Percentiles rank a stretch among this genome's conserved stretches.
phyloP scores from a whole-genome alignment of 1,139 yeast species.

The Pichia terricola region DNA sequence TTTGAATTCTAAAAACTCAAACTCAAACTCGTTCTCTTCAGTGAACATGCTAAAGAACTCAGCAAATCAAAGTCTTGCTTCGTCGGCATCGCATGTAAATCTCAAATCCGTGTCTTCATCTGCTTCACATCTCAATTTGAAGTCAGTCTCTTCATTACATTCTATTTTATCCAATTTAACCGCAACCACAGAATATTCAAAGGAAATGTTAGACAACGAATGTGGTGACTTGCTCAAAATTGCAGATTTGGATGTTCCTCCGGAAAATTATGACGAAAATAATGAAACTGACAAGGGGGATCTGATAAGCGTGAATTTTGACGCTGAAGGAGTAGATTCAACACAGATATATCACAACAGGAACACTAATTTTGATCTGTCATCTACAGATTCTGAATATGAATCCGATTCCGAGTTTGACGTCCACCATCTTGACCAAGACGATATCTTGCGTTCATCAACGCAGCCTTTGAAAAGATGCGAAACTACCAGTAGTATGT shows the following conservation, averaged over 20 bases:
- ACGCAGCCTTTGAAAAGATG: neutral
- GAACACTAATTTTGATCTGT: too few species aligned
- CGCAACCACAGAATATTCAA: constrained; percentile 25
- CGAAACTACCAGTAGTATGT: constrained; percentile 1
- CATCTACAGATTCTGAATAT: neutral
- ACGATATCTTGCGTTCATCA: neutral
- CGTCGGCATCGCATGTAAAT: too few species aligned
- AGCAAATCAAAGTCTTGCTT: too few species aligned
- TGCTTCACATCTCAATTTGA: neutral
- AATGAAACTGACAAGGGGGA: neutral
- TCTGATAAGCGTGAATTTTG: constrained; percentile 2
- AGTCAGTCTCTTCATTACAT: constrained; percentile 1
- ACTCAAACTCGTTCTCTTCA: too few species aligned
- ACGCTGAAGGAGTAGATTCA: constrained; percentile 6
- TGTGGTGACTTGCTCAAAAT: constrained; percentile 22
- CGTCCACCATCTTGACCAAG: neutral
- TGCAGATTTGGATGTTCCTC: constrained; percentile 16
- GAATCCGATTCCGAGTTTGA: neutral
- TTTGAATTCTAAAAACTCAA: too few species aligned
- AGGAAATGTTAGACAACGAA: constrained; percentile 21
- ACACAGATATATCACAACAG: too few species aligned
- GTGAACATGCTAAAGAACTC: too few species aligned
- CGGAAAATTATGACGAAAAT: constrained; percentile 1
- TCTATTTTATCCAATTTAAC: constrained; percentile 19
- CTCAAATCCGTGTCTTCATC: too few species aligned